phyloP scores from a whole-genome alignment of 1,284 basidiomycete species.

The Microbotryum intermedium region DNA sequence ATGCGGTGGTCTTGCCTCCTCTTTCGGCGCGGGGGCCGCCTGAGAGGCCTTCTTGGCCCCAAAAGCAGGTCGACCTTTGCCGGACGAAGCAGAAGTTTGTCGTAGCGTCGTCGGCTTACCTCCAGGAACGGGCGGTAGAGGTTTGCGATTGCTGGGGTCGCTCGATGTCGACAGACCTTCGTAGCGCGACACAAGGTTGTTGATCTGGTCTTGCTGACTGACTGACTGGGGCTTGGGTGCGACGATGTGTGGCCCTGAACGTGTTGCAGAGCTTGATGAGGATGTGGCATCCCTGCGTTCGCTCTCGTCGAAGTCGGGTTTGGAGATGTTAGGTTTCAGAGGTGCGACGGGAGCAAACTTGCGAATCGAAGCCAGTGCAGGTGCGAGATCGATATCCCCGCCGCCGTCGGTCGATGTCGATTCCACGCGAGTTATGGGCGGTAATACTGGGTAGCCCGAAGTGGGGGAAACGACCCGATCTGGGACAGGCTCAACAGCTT shows the following conservation, averaged over 20 bases:
- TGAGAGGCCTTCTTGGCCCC: background rate
- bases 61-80: background rate
- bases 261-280: background rate
- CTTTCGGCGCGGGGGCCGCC: background rate
- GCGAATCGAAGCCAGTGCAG: conserved; percentile 28
- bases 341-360: conserved; percentile 18
- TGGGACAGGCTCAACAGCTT: too few relatives aligned
- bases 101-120: background rate
- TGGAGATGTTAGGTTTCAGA: conserved; percentile 1
- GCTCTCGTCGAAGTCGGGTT: background rate
- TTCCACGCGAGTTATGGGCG: background rate
- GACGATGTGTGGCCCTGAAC: background rate
- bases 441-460: background rate
- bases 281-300: background rate
- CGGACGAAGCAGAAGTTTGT: background rate
- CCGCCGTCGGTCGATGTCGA: conserved; percentile 5
- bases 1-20: background rate
- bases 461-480: too few relatives aligned
- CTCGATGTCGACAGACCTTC: conserved; percentile 13
- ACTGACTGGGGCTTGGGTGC: conserved; percentile 13
- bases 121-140: background rate
- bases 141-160: background rate
- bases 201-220: conserved; percentile 17
- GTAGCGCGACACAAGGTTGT: conserved; percentile 32
- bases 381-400: conserved; percentile 28